A percentile compares a stretch with the other conserved stretches of the same genome.
Evolutionary conservation across 1,284 basidiomycete genomes (phyloP).

Genomic region (Tylopilus microsporus): DNA sequence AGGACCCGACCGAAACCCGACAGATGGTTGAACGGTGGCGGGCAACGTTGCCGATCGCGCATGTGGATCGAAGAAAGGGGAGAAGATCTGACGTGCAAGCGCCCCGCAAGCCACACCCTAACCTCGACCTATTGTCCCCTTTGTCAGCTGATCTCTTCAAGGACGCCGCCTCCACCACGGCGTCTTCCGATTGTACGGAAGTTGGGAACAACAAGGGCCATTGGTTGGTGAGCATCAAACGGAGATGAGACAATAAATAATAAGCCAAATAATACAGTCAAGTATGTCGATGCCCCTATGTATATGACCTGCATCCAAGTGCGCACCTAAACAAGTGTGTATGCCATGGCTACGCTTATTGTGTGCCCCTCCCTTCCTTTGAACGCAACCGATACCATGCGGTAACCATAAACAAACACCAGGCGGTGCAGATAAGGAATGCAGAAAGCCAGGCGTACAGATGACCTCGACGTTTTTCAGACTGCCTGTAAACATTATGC

Average conservation of each 20-base stretch:
- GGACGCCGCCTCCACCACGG: slow-evolving; percentile 26
- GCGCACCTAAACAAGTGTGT: not conserved
- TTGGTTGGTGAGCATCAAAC: slow-evolving; percentile 30
- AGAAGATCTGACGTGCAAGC: slow-evolving; percentile 6
- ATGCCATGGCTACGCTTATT: not conserved
- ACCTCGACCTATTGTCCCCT: slow-evolving; percentile 20
- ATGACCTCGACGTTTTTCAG: slow-evolving; percentile 48
- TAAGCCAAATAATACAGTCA: not conserved
- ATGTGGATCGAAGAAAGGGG: slow-evolving; percentile 15
- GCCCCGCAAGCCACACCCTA: slow-evolving; percentile 5
- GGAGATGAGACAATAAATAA: slow-evolving; percentile 13
- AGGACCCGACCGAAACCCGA: slow-evolving; percentile 23
- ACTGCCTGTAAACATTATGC: slow-evolving; percentile 26
- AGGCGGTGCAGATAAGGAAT: slow-evolving; percentile 50
- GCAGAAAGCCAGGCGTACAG: slow-evolving; percentile 45
- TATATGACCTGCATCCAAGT: not conserved
- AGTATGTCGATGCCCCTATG: not conserved
- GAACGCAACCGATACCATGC: slow-evolving; percentile 55
- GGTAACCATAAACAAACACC: slow-evolving; percentile 63
- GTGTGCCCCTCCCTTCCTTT: slow-evolving; percentile 32
- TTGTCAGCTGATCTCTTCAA: slow-evolving; percentile 25
- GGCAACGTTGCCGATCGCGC: slow-evolving; percentile 19
- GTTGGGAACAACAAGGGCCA: slow-evolving; percentile 30
- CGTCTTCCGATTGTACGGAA: slow-evolving; percentile 33
- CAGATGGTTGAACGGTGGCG: slow-evolving; percentile 33